phyloP scores from a whole-genome alignment of 139 green algal genomes.

The Nannochloris sp. region DNA sequence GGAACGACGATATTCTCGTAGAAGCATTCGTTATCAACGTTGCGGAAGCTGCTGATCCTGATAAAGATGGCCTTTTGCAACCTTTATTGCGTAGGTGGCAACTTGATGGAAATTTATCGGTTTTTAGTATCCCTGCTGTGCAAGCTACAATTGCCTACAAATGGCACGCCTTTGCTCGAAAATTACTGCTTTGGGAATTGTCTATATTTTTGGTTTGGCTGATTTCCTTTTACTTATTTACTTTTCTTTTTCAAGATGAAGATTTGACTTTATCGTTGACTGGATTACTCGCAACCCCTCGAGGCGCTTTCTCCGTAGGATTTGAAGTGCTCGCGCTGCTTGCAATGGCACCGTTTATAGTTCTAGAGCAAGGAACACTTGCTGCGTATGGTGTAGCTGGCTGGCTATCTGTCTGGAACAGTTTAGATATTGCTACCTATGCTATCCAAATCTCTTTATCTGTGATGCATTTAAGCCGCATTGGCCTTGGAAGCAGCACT shows the following conservation, averaged over 20 bases:
- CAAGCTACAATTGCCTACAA: slow-evolving; percentile 29
- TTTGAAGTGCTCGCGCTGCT: slow-evolving; percentile 20
- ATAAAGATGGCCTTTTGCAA: slow-evolving; percentile 42
- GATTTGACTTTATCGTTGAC: slow-evolving; percentile 7
- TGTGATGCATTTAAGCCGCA: slow-evolving; percentile 36
- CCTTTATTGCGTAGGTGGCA: slow-evolving; percentile 41
- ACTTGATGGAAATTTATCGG: slow-evolving; percentile 6
- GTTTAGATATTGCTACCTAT: slow-evolving; percentile 35
- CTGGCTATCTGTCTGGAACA: slow-evolving; percentile 44
- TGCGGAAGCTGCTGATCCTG: slow-evolving; percentile 29
- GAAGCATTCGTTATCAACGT: slow-evolving; percentile 54
- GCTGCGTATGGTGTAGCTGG: slow-evolving; percentile 18
- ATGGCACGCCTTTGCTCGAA: slow-evolving; percentile 26
- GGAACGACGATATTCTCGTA: slow-evolving; percentile 27
- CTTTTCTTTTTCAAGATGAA: slow-evolving; percentile 37
- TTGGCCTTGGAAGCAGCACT: slow-evolving; percentile 2
- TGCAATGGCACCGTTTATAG: slow-evolving; percentile 42
- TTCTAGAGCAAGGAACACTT: slow-evolving; percentile 29
- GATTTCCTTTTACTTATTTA: slow-evolving; percentile 36
- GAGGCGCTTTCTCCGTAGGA: slow-evolving; percentile 18
- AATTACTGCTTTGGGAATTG: slow-evolving; percentile 32
- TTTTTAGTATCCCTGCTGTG: slow-evolving; percentile 17
- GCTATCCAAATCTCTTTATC: slow-evolving; percentile 30
- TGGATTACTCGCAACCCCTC: slow-evolving; percentile 25
- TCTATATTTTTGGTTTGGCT: slow-evolving; percentile 38